Evolutionary conservation across 2,329 filamentous ascomycete species (phyloP).

Genomic region (Pezicula rhizophila): DNA sequence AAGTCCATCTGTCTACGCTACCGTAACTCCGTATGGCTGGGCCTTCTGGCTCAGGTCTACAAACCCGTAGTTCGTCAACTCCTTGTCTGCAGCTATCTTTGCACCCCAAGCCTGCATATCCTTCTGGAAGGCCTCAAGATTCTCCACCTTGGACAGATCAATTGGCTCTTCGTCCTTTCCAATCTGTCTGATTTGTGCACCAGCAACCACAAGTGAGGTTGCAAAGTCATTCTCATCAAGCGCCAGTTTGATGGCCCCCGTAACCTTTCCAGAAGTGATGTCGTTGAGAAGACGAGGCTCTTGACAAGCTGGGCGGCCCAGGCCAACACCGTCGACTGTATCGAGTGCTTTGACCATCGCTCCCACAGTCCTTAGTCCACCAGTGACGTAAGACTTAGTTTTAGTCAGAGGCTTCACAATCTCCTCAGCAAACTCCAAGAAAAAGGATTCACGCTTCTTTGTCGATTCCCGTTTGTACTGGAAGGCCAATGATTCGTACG

Average conservation of each 20-base stretch:
- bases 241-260: conserved; percentile 40
- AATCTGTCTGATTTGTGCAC: conserved; percentile 33
- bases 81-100: conserved; percentile 33
- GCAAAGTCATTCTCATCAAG: conserved; percentile 47
- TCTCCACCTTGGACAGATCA: conserved; percentile 42
- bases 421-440: conserved; percentile 56
- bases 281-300: conserved; percentile 35
- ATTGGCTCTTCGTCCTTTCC: conserved; percentile 47
- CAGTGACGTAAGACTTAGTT: conserved; percentile 49
- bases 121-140: conserved; percentile 40
- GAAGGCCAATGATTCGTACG: conserved; percentile 44
- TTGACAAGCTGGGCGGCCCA: conserved; percentile 40
- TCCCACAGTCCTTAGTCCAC: conserved; percentile 51
- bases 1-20: too few relatives aligned
- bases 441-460: conserved; percentile 57
- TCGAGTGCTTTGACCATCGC: conserved; percentile 44
- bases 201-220: conserved; percentile 15
- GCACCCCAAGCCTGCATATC: conserved; percentile 39
- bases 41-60: conserved; percentile 29
- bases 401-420: conserved; percentile 40
- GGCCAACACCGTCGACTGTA: conserved; percentile 42
- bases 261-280: conserved; percentile 36
- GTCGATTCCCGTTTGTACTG: conserved; percentile 31
- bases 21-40: conserved; percentile 12
- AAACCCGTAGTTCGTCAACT: conserved; percentile 35